Base-by-base conservation (phyloP, 495 filamentous ascomycete species). In the Diplogelasinospora grovesii region DNA sequence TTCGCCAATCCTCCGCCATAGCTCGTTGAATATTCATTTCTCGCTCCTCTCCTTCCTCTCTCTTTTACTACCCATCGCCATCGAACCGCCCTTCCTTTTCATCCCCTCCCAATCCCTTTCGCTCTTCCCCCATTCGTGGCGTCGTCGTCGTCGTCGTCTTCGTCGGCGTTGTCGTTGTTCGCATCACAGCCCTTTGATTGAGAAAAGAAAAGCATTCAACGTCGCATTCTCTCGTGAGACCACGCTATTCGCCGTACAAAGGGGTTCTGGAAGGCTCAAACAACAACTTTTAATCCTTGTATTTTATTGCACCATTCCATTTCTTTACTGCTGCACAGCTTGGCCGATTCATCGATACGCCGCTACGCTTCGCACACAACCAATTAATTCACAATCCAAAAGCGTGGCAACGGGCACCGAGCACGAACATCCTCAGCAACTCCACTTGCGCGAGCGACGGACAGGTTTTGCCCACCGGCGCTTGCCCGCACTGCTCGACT, bases 41-140 rank as follows among this genome's bases (percentile, higher is more conserved):
- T 52, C 67, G 53, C 35, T 56, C 57, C 56, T 57, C 57, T 50
- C 44, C 52, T 48, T 59, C 46, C 54, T 49, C 48, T 57, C 46
- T 53, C 54, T 55, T 57, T 50, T 59, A 50, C 53, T 45, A 45
- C 50, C 46, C 52, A 42, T 45, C 57, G 46, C 53, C 53, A 57
- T 48, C 56, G 60, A 49, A 57, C 61, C 54, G 56, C 59, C 59
- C 58, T 64, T 67, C 62, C 59, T 66, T 63, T 63, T 65, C 47
- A 46, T 56, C 50, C 48, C 57, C 51, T 38, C 43, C 43, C 48
- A 39, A 42, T 55, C 63, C 60, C 59, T 66, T 68, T 48, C 59
- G 55, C 57, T 60, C 57, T 56, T 63, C 61, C 53, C 54, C 61
- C 54, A 46, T 60, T 57, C 55, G 59, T 60, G 53, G 54, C 49